Evolutionary conservation across 495 filamentous ascomycete genomes (phyloP).

Genomic region (Penicillium crystallinum): DNA sequence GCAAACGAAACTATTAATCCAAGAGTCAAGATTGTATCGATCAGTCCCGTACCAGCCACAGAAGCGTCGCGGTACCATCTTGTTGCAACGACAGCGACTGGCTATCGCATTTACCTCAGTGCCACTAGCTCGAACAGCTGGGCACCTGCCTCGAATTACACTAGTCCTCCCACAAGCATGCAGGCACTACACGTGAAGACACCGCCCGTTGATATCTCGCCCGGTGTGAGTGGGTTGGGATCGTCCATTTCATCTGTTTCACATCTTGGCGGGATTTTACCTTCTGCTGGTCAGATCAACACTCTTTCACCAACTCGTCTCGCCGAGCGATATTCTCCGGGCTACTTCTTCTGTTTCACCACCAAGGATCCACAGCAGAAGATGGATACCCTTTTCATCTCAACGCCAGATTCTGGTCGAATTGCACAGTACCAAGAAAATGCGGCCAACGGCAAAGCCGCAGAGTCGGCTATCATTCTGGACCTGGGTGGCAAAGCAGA

Average conservation of each 20-base stretch:
- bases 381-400: conserved; percentile 70
- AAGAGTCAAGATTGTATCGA: conserved; percentile 67
- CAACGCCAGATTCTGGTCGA: conserved; percentile 78
- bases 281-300: conserved; percentile 29
- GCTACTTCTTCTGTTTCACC: conserved; percentile 84
- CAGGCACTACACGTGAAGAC: conserved; percentile 93
- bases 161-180: conserved; percentile 83
- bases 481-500: conserved; percentile 64
- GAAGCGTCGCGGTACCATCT: conserved; percentile 83
- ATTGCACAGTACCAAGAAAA: conserved; percentile 57
- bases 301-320: conserved; percentile 50
- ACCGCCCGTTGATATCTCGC: conserved; percentile 56
- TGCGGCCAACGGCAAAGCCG: conserved; percentile 42
- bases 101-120: conserved; percentile 86
- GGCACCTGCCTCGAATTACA: conserved; percentile 47
- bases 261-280: conserved; percentile 21
- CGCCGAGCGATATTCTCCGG: conserved; percentile 71
- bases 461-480: conserved; percentile 73
- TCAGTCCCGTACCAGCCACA: conserved; percentile 72
- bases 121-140: conserved; percentile 75
- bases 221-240: conserved; percentile 5
- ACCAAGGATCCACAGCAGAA: conserved; percentile 46
- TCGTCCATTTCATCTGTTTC: conserved; percentile 11
- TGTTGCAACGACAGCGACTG: conserved; percentile 84
- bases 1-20: conserved; percentile 61